Evolutionary conservation across 2,329 filamentous ascomycete species (phyloP), one percentile per base, ranked within the genome.

Genomic region (Phialophora macrospora): DNA sequence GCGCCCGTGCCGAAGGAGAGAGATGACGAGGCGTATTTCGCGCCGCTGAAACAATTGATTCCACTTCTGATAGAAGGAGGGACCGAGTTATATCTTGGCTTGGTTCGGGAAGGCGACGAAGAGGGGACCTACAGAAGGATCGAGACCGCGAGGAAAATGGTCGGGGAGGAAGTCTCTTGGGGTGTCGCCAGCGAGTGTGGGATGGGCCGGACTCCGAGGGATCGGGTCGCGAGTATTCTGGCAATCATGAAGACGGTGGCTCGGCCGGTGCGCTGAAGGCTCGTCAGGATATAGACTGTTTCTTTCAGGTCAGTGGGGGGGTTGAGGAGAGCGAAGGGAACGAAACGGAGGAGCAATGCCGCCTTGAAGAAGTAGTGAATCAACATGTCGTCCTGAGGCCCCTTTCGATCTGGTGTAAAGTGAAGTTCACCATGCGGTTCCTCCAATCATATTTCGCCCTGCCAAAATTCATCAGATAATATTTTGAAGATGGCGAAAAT

Each of bases 1-100:
- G 74, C 81, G 71, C 80, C 81, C 2, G 80, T 83, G 1, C 79
- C 80, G 0, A 78, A 75, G 59, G 74, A 74, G 12, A 70, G 77
- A 14, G 72, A 70, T 14, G 77, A 80, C 64, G 71, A 70, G 1
- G 73, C 67, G 3, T 83, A 80, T 67, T 78, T 78, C 60, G 73
- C 65, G 20, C 78, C 80, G 1, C 68, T 82, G 63, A 75, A 73
- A 55, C 62, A 74, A 0, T 26, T 61, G 22, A 11, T 61, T 17
- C 58, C 58, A 28, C 11, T 61, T 17, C 64, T 82, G 41, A 68
- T 74, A 20, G 60, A 75, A 44, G 34, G 34, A 0, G 51, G 44
- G 4, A 76, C 75, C 0, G 75, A 78, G 62, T 64, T 82, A 6
- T 80, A 77, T 66, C 71, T 82, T 11, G 80, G 80, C 0, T 59